Evolutionary conservation across 2,329 filamentous ascomycete genomes (phyloP).

Genomic region (Sclerotinia nivalis): DNA sequence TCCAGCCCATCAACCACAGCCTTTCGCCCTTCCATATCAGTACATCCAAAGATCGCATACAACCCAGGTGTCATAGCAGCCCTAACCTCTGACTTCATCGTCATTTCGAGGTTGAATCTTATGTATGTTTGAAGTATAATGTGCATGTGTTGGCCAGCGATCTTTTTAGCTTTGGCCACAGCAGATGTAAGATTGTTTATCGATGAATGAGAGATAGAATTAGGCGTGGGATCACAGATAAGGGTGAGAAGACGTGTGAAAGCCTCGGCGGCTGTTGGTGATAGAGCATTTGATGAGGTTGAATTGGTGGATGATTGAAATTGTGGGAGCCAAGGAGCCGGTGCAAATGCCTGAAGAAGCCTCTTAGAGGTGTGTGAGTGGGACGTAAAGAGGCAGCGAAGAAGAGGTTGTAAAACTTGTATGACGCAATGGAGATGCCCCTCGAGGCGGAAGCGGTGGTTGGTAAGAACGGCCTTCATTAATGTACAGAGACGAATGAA

Average conservation of each 20-base stretch:
- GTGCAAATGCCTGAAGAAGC: constrained; percentile 33
- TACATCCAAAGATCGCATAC: constrained; percentile 52
- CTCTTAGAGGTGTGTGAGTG: constrained; percentile 38
- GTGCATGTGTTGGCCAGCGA: constrained; percentile 63
- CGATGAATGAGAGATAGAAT: constrained; percentile 51
- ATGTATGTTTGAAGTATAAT: constrained; percentile 60
- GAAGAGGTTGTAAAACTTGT: constrained; percentile 55
- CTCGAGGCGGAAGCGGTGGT: constrained; percentile 61
- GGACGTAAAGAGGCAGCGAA: constrained; percentile 52
- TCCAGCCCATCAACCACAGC: constrained; percentile 62
- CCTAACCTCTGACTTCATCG: constrained; percentile 52
- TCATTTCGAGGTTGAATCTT: constrained; percentile 59
- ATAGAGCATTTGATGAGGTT: constrained; percentile 42
- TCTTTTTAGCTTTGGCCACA: constrained; percentile 60
- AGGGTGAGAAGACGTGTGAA: constrained; percentile 50
- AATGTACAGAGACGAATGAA: constrained; percentile 49
- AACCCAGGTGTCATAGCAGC: constrained; percentile 59
- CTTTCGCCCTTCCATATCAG: constrained; percentile 56
- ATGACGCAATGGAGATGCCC: constrained; percentile 63
- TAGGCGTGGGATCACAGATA: constrained; percentile 59
- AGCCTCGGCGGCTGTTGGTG: constrained; percentile 48
- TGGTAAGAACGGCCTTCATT: constrained; percentile 57
- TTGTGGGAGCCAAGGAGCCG: constrained; percentile 43
- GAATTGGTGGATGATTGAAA: constrained; percentile 34
- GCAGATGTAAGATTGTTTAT: constrained; percentile 56